Evolutionary conservation across 345 rosid genomes (phyloP).

Genomic region (Durio zibethinus): DNA sequence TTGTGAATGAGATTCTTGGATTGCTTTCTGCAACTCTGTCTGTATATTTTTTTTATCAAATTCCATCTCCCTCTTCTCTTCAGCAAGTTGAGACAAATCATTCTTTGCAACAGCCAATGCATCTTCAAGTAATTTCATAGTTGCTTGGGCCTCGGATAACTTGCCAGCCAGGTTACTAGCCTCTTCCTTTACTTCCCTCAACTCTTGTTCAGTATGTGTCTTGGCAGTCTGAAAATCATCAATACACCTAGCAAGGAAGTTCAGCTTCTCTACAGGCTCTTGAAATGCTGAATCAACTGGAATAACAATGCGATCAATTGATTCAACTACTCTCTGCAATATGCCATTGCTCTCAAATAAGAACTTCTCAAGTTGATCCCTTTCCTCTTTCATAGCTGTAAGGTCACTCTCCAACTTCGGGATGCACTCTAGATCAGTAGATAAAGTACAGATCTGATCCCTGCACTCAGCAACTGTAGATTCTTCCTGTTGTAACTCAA

Average conservation of each 20-base stretch:
- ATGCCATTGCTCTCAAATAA: constrained; percentile 49
- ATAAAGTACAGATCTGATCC: constrained; percentile 51
- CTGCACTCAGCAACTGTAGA: constrained; percentile 45
- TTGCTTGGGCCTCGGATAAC: constrained; percentile 46
- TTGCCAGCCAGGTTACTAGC: constrained; percentile 36
- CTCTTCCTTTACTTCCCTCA: constrained; percentile 49
- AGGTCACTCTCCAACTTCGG: constrained; percentile 66
- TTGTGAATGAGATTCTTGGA: constrained; percentile 47
- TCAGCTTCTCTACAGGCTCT: constrained; percentile 62
- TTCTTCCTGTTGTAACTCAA: constrained; percentile 51
- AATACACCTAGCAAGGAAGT: constrained; percentile 51
- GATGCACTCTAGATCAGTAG: constrained; percentile 48
- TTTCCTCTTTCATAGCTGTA: constrained; percentile 41
- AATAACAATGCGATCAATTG: constrained; percentile 47
- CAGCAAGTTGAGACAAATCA: constrained; percentile 40
- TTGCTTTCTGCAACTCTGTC: constrained; percentile 56
- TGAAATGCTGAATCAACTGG: constrained; percentile 46
- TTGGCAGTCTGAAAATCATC: constrained; percentile 54
- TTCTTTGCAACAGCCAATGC: constrained; percentile 46
- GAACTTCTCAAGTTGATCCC: constrained; percentile 58
- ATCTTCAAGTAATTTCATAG: constrained; percentile 48
- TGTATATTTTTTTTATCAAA: constrained; percentile 45
- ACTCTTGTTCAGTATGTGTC: constrained; percentile 49
- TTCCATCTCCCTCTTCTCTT: constrained; percentile 53
- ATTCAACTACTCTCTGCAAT: constrained; percentile 51